Conservation (phyloP, 257 asterid genomes). For the Nicotiana benthamiana region DNA sequence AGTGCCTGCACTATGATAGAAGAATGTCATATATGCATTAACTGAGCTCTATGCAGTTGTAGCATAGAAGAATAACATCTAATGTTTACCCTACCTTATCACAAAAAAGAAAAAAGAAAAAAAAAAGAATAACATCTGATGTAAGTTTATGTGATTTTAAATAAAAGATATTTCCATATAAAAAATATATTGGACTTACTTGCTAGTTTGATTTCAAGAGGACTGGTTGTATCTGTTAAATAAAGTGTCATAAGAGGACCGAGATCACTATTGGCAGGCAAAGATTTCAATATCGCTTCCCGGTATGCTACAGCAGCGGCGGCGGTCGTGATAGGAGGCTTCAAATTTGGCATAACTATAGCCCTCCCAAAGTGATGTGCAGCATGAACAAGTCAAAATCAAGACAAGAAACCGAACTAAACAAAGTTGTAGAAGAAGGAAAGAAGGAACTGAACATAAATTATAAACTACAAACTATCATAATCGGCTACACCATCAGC, state of each 20-base stretch:
- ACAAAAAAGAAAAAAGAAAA: no score
- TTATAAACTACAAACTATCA: not conserved
- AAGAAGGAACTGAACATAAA: not conserved
- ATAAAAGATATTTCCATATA: not conserved
- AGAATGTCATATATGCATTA: not conserved
- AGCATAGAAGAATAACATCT: not conserved
- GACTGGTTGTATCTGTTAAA: slow-evolving; percentile 77
- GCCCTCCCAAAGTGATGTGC: slow-evolving; percentile 81
- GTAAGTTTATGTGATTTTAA: not conserved
- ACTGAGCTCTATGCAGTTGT: not conserved
- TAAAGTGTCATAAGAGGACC: slow-evolving; percentile 94
- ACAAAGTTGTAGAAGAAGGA: not conserved
- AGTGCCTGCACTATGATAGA: not conserved
- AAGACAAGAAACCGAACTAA: not conserved
- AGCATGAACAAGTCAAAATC: not conserved
- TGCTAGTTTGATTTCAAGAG: slow-evolving; percentile 73
- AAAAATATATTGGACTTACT: slow-evolving; percentile 38
- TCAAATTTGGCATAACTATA: slow-evolving; percentile 87
- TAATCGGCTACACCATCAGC: not conserved
- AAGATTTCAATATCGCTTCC: slow-evolving; percentile 55
- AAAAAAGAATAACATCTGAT: not conserved
- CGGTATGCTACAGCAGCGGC: slow-evolving; percentile 72
- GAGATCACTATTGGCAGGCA: slow-evolving; percentile 54
- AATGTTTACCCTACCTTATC: not conserved
- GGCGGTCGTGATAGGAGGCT: slow-evolving; percentile 86